Percentiles rank a stretch among this genome's conserved stretches.
Conservation (phyloP, 441 rosid genomes). For the Manihot esculenta region DNA sequence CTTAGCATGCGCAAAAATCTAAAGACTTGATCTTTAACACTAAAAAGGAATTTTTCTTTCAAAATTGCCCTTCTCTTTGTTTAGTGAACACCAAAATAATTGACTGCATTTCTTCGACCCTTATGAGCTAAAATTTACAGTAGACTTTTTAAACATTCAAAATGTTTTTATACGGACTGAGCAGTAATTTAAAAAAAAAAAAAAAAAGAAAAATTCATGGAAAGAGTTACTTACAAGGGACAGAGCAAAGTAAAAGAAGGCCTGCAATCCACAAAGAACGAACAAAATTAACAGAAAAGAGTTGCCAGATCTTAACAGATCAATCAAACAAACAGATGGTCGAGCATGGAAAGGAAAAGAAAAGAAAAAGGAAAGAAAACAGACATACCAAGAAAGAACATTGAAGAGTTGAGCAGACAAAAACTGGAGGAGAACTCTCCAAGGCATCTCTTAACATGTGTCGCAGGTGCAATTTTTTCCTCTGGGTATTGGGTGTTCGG, state of each 20-base stretch:
- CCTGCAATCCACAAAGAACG: constrained; percentile 13
- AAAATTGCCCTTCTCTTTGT: no score
- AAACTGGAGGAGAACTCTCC: constrained; percentile 13
- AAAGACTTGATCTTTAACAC: no score
- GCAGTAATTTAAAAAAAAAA: not conserved
- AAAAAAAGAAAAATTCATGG: not conserved
- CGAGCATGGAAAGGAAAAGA: not conserved
- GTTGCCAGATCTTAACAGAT: not conserved
- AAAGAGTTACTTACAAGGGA: constrained; percentile 17
- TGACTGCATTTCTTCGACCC: no score
- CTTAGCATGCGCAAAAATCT: no score
- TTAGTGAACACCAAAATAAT: no score
- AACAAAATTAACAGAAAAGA: not conserved
- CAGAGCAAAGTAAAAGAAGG: constrained; percentile 18
- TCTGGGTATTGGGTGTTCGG: no score
- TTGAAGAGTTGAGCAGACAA: constrained; percentile 15
- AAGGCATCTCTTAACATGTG: constrained; percentile 20
- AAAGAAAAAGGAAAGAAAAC: not conserved
- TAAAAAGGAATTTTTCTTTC: no score
- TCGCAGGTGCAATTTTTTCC: not conserved
- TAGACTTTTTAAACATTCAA: no score
- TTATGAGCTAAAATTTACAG: no score
- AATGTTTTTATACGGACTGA: no score
- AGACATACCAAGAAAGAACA: constrained; percentile 29
- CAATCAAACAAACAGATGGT: not conserved